Conservation (phyloP, 2,329 filamentous ascomycete genomes). For the Epichloe typhina region DNA sequence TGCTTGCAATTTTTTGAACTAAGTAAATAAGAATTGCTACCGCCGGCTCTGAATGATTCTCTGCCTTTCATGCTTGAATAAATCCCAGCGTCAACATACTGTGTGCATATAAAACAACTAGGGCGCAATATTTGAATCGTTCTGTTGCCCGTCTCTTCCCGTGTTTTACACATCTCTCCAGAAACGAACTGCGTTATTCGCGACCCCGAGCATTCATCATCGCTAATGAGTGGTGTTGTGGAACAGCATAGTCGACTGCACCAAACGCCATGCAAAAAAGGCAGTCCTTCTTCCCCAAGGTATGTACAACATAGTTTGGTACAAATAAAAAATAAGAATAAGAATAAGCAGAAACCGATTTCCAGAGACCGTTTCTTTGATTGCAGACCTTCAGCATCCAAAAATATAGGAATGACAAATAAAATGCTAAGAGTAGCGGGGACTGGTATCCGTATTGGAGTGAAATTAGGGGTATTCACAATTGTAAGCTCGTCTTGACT, state of each 20-base stretch:
- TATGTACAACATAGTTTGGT: background rate
- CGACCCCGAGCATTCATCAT: background rate
- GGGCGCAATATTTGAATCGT: background rate
- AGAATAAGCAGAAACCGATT: background rate
- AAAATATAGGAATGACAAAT: no score
- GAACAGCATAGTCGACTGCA: background rate
- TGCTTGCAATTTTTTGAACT: no score
- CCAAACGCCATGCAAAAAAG: background rate
- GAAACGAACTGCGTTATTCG: background rate
- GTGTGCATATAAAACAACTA: no score
- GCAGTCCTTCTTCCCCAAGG: background rate
- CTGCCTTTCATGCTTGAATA: no score
- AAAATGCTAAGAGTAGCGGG: background rate
- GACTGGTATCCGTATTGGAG: slow-evolving; percentile 9
- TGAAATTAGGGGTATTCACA: background rate
- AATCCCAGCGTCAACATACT: no score
- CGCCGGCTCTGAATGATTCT: no score
- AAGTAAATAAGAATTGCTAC: no score
- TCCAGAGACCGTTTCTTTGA: background rate
- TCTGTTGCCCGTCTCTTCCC: background rate
- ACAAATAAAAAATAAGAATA: background rate
- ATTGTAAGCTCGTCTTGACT: no score
- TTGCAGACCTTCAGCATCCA: no score
- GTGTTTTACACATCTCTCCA: background rate
- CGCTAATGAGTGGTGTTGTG: background rate